A percentile compares a stretch with the other conserved stretches of the same genome.
Conservation (phyloP, 768 basidiomycete genomes). For the Leucogyrophana mollusca region DNA sequence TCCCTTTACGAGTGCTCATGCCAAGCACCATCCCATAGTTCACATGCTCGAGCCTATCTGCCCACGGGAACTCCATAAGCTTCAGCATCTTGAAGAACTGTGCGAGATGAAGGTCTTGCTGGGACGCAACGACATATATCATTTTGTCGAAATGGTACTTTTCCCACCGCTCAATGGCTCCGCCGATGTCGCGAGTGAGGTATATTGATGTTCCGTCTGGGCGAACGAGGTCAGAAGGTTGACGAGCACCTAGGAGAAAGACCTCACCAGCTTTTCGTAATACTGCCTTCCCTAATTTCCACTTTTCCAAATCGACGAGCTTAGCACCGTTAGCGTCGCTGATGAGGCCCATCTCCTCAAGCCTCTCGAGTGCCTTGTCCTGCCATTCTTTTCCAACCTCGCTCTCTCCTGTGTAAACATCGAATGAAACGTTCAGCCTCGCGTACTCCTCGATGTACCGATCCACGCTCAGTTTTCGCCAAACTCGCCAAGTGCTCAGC, state of each 20-base stretch:
- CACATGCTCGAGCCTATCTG: constrained; percentile 77
- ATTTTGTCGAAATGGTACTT: constrained; percentile 90
- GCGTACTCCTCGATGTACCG: constrained; percentile 90
- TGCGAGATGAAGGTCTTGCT: constrained; percentile 82
- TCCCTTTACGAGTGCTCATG: constrained; percentile 94
- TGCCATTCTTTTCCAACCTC: constrained; percentile 72
- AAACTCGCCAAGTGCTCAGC: constrained; percentile 85
- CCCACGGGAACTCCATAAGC: constrained; percentile 89
- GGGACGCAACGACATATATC: constrained; percentile 90
- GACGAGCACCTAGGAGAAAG: not conserved
- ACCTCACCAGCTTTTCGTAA: constrained; percentile 76
- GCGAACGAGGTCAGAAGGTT: not conserved
- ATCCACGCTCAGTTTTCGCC: constrained; percentile 88
- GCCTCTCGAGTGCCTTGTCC: constrained; percentile 63
- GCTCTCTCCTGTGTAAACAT: constrained; percentile 91
- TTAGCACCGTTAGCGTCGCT: constrained; percentile 79
- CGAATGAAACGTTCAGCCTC: constrained; percentile 86
- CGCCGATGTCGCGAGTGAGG: constrained; percentile 93
- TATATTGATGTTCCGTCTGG: constrained; percentile 93
- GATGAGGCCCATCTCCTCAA: constrained; percentile 74
- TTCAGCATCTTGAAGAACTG: constrained; percentile 95
- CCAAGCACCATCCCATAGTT: constrained; percentile 92
- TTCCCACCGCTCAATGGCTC: constrained; percentile 88
- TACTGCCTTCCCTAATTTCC: constrained; percentile 90
- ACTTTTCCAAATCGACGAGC: constrained; percentile 83